phyloP scores from a whole-genome alignment of 1,284 basidiomycete species.

The Ganoderma sp. region DNA sequence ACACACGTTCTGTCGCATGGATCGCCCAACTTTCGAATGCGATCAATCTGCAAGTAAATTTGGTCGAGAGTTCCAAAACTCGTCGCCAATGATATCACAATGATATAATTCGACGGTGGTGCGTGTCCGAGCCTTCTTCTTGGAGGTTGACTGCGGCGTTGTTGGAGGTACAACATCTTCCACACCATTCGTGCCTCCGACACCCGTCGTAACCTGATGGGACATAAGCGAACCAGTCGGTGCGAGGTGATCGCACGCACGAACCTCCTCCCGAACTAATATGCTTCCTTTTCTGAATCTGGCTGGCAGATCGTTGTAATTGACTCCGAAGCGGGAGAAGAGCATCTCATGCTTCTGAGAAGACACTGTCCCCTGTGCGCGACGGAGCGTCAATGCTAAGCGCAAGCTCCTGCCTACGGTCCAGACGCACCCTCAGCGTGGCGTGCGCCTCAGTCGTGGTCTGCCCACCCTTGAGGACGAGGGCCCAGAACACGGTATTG shows the following conservation, averaged over 20 bases:
- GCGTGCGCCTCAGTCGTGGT: slow-evolving; percentile 85
- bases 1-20: background rate
- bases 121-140: slow-evolving; percentile 44
- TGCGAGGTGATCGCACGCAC: slow-evolving; percentile 4
- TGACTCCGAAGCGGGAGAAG: slow-evolving; percentile 82
- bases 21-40: background rate
- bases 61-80: slow-evolving; percentile 73
- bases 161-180: background rate
- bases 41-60: slow-evolving; percentile 46
- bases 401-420: background rate
- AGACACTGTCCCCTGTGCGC: slow-evolving; percentile 79
- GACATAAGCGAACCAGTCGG: background rate
- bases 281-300: slow-evolving; percentile 89
- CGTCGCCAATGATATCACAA: slow-evolving; percentile 83
- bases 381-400: background rate
- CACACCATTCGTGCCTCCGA: background rate
- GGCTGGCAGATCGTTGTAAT: slow-evolving; percentile 82
- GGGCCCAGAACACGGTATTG: slow-evolving; percentile 96
- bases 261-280: slow-evolving; percentile 67
- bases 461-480: slow-evolving; percentile 81
- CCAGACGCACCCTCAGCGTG: slow-evolving; percentile 62
- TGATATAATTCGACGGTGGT: slow-evolving; percentile 66
- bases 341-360: slow-evolving; percentile 93
- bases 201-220: slow-evolving; percentile 4
- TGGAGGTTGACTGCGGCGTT: slow-evolving; percentile 17